phyloP scores from a whole-genome alignment of 805 yeast genomes.

The fission yeast (Schizosaccharomyces pombe) region DNA sequence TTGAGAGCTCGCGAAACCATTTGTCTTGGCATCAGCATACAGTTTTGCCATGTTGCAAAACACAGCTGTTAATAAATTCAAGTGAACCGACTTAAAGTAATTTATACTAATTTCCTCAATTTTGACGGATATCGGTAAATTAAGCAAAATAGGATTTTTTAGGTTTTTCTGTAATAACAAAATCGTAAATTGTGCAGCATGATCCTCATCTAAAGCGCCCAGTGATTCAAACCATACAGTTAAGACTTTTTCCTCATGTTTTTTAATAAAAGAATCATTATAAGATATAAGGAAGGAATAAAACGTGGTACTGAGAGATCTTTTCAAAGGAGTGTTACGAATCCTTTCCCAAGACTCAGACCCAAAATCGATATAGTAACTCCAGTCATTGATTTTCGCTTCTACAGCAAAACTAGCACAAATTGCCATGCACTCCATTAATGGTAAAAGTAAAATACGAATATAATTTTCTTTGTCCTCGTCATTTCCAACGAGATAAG shows the following conservation, averaged over 20 bases:
- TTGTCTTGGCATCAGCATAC: not conserved
- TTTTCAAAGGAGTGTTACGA: not conserved
- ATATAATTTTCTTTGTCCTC: not conserved
- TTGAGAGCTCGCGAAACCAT: not conserved
- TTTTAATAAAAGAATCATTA: not conserved
- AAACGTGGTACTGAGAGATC: not conserved
- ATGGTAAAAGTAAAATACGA: not conserved
- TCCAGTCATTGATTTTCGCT: not conserved
- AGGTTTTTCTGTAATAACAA: not conserved
- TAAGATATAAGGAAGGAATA: not conserved
- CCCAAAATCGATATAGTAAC: not conserved
- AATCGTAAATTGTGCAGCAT: not conserved
- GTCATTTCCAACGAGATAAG: not conserved
- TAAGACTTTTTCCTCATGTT: not conserved
- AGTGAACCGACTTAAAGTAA: not conserved
- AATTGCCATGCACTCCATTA: not conserved
- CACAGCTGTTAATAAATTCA: not conserved
- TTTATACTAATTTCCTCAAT: not conserved
- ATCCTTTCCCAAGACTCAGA: constrained; percentile 1
- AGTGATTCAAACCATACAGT: constrained; percentile 1
- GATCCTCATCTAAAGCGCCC: not conserved
- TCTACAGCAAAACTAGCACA: not conserved
- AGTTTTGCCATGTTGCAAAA: not conserved
- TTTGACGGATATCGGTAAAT: not conserved
- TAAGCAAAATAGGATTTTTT: not conserved